phyloP scores from a whole-genome alignment of 2,329 filamentous ascomycete species.

The Cadophora gregata region DNA sequence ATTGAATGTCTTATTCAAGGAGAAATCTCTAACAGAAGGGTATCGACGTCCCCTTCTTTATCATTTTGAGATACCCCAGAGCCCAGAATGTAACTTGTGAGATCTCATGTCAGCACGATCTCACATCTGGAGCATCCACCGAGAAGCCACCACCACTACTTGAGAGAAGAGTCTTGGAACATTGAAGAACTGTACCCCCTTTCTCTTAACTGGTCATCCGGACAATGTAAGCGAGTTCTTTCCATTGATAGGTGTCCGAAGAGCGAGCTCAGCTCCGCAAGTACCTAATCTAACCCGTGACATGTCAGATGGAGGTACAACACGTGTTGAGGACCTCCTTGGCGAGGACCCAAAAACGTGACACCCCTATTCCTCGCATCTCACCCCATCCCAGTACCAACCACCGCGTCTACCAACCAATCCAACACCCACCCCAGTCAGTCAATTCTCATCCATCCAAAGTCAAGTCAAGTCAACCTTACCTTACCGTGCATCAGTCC shows the following conservation, averaged over 20 bases:
- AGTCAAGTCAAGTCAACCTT: too few relatives aligned
- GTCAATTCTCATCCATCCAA: not conserved
- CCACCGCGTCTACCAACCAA: not conserved
- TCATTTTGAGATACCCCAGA: not conserved
- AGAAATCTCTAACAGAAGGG: too few relatives aligned
- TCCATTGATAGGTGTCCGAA: too few relatives aligned
- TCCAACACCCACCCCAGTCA: not conserved
- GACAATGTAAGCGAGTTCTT: too few relatives aligned
- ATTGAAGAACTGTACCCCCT: too few relatives aligned
- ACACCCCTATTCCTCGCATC: not conserved
- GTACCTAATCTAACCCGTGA: too few relatives aligned
- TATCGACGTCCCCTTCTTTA: not conserved
- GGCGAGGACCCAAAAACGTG: not conserved
- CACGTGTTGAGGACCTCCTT: not conserved
- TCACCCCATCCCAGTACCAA: not conserved
- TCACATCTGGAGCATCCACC: not conserved
- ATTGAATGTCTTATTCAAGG: not conserved
- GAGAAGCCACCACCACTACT: not conserved
- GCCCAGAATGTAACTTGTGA: too few relatives aligned
- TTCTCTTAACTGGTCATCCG: too few relatives aligned
- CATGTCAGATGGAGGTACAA: not conserved
- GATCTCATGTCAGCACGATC: slow-evolving; percentile 10
- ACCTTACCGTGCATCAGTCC: too few relatives aligned
- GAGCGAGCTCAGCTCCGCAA: too few relatives aligned
- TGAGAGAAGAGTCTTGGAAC: not conserved